Evolutionary conservation across 805 yeast genomes (phyloP).

Genomic region (Candida tibetensis): DNA sequence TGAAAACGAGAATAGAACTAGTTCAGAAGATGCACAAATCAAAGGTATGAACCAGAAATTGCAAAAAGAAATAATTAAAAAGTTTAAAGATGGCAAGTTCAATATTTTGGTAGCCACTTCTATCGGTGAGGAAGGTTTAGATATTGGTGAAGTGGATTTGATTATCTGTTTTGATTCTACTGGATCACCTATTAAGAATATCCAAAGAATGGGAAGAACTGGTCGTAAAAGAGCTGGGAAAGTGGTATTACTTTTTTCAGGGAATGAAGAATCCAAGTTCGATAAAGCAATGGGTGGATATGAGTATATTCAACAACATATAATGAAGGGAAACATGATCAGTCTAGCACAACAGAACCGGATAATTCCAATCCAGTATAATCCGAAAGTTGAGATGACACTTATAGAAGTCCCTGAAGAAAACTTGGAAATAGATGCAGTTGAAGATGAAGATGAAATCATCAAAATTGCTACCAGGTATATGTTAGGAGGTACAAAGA

Average conservation of each 20-base stretch:
- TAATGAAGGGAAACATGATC: slow-evolving; percentile 47
- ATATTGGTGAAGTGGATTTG: slow-evolving; percentile 95
- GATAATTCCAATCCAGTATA: slow-evolving; percentile 57
- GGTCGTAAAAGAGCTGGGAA: slow-evolving; percentile 92
- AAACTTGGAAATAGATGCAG: slow-evolving; percentile 53
- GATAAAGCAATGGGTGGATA: slow-evolving; percentile 85
- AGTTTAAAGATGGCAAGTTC: slow-evolving; percentile 68
- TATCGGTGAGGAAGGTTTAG: slow-evolving; percentile 97
- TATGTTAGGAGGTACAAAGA: slow-evolving; percentile 43
- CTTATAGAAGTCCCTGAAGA: slow-evolving; percentile 69
- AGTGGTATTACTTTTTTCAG: slow-evolving; percentile 70
- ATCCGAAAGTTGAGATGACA: slow-evolving; percentile 57
- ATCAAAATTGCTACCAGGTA: slow-evolving; percentile 65
- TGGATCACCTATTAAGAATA: slow-evolving; percentile 85
- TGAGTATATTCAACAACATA: slow-evolving; percentile 68
- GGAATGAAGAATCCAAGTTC: slow-evolving; percentile 74
- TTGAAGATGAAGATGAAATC: slow-evolving; percentile 63
- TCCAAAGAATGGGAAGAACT: slow-evolving; percentile 97
- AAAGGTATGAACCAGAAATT: slow-evolving; percentile 89
- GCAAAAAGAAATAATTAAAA: slow-evolving; percentile 74
- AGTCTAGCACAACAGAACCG: slow-evolving; percentile 53
- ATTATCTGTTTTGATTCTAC: slow-evolving; percentile 93
- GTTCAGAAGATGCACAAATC: slow-evolving; percentile 73
- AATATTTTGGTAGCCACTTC: slow-evolving; percentile 93
- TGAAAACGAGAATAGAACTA: slow-evolving; percentile 35